A percentile compares a stretch with the other conserved stretches of the same genome.
These are phyloP conservation scores for Ogataea angusta DNA, from an alignment of 805 yeast genomes.

Conservation along the genomic window DNA sequence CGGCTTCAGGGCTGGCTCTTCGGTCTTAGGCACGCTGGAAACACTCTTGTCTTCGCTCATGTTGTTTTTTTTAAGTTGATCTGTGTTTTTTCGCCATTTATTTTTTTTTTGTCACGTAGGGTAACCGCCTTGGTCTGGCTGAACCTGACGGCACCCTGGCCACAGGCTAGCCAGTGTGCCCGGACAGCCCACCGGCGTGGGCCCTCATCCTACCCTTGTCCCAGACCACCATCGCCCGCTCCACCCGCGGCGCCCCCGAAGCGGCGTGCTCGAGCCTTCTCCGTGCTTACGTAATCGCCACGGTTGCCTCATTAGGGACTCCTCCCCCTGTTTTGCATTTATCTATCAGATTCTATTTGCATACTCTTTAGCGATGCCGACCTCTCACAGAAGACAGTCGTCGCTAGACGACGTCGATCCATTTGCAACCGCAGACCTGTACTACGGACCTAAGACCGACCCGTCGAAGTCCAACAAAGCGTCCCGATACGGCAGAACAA, in stretches of 20 bases:
- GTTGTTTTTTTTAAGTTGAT: constrained; percentile 2
- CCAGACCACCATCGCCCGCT: too few relatives aligned
- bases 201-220: too few relatives aligned
- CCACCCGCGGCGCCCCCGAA: not conserved
- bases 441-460: constrained; percentile 63
- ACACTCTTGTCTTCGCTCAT: constrained; percentile 6
- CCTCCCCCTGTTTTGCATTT: not conserved
- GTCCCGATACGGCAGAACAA: constrained; percentile 45
- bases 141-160: too few relatives aligned
- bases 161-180: too few relatives aligned
- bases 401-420: constrained; percentile 58
- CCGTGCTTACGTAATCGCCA: not conserved
- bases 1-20: constrained; percentile 44
- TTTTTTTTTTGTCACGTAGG: constrained; percentile 8
- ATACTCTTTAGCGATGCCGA: constrained; percentile 1
- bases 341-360: not conserved
- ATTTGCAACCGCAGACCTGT: constrained; percentile 61
- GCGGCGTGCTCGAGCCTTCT: not conserved
- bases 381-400: constrained; percentile 28
- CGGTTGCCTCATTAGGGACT: not conserved
- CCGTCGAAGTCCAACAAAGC: constrained; percentile 43
- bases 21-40: constrained; percentile 14
- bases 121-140: not conserved
- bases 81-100: constrained; percentile 6
- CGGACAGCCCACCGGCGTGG: too few relatives aligned